Percentiles rank a stretch among this genome's conserved stretches.
These are phyloP conservation scores for Xylaria sp. DNA, from an alignment of 2,329 filamentous ascomycete genomes.

Conservation along the genomic window DNA sequence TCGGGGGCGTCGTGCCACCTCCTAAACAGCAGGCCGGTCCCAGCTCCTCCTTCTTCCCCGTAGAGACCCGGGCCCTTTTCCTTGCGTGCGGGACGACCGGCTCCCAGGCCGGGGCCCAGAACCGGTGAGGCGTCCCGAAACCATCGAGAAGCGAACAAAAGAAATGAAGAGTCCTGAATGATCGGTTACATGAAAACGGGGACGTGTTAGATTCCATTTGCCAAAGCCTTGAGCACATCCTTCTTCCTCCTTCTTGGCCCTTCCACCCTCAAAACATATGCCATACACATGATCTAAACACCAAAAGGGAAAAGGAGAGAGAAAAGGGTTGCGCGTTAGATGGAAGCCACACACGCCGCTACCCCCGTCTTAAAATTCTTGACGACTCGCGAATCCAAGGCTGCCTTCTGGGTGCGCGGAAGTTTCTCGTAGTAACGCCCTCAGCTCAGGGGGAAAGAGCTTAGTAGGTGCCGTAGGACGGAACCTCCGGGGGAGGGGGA, in stretches of 20 bases:
- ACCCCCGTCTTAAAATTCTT: background rate
- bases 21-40: background rate
- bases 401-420: background rate
- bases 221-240: too few species aligned
- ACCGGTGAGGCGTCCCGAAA: too few species aligned
- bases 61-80: background rate
- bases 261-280: background rate
- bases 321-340: too few species aligned
- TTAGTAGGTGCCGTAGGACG: background rate
- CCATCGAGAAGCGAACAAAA: background rate
- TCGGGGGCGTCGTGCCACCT: background rate
- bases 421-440: background rate
- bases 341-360: too few species aligned
- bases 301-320: too few species aligned
- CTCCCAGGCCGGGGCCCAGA: too few species aligned
- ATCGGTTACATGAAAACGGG: background rate
- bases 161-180: background rate
- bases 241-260: too few species aligned
- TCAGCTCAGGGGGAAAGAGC: too few species aligned
- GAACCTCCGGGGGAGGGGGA: too few species aligned
- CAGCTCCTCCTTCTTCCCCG: background rate
- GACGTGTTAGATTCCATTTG: background rate
- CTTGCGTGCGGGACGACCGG: too few species aligned
- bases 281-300: background rate
- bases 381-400: background rate